Base-by-base conservation (phyloP, 2,329 filamentous ascomycete genomes). In the Fusarium praegraminearum region DNA sequence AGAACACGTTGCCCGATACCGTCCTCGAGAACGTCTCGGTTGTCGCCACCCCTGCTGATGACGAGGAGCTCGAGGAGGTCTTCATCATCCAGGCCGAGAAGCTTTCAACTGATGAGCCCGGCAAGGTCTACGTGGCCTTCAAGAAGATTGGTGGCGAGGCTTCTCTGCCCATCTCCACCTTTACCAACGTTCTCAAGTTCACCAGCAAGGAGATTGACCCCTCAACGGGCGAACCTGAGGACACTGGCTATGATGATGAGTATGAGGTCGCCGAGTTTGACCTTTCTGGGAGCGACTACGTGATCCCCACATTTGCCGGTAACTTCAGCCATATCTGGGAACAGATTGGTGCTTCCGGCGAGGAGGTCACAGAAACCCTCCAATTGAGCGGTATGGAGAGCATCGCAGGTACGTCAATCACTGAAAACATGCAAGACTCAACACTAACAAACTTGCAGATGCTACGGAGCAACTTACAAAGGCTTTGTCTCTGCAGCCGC, bases 141-240 rank as follows among this genome's bases (percentile, higher is more conserved):
- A 93, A 91, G 82, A 96, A 97, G 80, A 82, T 89, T 30, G 88
- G 86, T 62, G 94, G 93, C 59, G 92, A 93, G 75, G 86, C 84
- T 44, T 87, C 91, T n/a, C 91, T 97, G 79, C 90, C 94, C 7
- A 85, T 92, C 24, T 90, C 91, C 54, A 92, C 89, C 43, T 97
- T 99, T 81, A 93, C 93, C 71, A 99, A 98, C 81, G 84, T 93
- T 40, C 91, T 99, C 78, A 98, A 96, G 82, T 99, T 99, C 80
- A 98, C 94, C 20, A 96, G 91, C 84, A 98, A 98, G 83, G 96
- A 99, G 82, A 96, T 99, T 71, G 96, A 99, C 76, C 96, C 96
- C 8, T 92, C 92, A 28, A 97, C 93, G n/a, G 89, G 90, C 71
- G 94, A 98, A 81, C 93, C 95, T 1, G 96, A 99, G 80, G 94